A percentile compares a stretch with the other conserved stretches of the same genome.
phyloP scores from a whole-genome alignment of 768 basidiomycete genomes.

The Amanita brunnescens region DNA sequence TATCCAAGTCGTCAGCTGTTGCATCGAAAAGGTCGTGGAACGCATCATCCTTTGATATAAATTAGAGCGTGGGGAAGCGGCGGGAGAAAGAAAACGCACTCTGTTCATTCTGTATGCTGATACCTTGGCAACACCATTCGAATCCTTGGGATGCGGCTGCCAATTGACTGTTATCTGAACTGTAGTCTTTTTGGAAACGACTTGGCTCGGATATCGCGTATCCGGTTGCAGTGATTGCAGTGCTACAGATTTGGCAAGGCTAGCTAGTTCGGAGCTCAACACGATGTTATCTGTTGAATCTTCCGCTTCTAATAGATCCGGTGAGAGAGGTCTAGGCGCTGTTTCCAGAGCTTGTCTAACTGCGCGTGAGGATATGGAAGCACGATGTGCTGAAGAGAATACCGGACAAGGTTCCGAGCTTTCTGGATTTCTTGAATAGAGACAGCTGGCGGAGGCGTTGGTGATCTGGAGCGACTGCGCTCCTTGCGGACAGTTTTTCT shows the following conservation, averaged over 20 bases:
- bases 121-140: slow-evolving; percentile 25
- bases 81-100: slow-evolving; percentile 26
- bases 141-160: slow-evolving; percentile 54
- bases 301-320: slow-evolving; percentile 28
- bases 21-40: slow-evolving; percentile 60
- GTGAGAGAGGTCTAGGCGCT: slow-evolving; percentile 36
- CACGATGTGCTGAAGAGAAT: not conserved
- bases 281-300: slow-evolving; percentile 42
- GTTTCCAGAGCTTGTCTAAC: slow-evolving; percentile 40
- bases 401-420: slow-evolving; percentile 59
- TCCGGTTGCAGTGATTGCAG: slow-evolving; percentile 15
- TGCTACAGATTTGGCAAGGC: slow-evolving; percentile 33
- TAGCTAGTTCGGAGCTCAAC: slow-evolving; percentile 54
- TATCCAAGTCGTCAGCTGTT: slow-evolving; percentile 49
- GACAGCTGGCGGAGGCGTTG: slow-evolving; percentile 68
- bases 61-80: not conserved
- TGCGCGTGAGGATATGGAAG: not conserved
- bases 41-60: slow-evolving; percentile 42
- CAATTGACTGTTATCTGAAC: slow-evolving; percentile 53
- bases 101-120: slow-evolving; percentile 53
- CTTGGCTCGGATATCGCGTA: slow-evolving; percentile 20
- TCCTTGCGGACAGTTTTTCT: slow-evolving; percentile 33
- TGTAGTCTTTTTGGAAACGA: slow-evolving; percentile 23
- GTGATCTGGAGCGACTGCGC: slow-evolving; percentile 59
- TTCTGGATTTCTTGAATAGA: slow-evolving; percentile 43